Conservation (phyloP, 148 eudicot species). For the Bassia scoparia region DNA sequence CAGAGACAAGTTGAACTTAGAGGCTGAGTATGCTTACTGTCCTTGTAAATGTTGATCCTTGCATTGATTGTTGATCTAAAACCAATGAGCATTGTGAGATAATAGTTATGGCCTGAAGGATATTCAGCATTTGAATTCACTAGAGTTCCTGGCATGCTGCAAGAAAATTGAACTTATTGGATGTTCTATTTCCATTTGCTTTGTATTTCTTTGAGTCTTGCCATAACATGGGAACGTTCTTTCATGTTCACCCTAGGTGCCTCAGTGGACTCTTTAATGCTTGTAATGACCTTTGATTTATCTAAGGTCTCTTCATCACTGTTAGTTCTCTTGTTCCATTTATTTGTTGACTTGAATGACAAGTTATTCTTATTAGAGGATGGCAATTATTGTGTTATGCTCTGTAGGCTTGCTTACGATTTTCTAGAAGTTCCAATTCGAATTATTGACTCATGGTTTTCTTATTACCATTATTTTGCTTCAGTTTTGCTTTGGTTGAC, state of each 20-base stretch:
- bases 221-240: background rate
- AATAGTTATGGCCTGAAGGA: background rate
- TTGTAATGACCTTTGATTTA: background rate
- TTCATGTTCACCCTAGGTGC: background rate
- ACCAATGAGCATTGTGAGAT: background rate
- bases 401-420: slow-evolving; percentile 1
- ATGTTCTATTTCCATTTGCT: slow-evolving; percentile 4
- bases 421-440: background rate
- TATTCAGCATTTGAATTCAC: background rate
- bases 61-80: slow-evolving; percentile 2
- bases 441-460: background rate
- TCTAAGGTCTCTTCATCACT: background rate
- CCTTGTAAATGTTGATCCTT: slow-evolving; percentile 15
- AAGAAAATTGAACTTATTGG: slow-evolving; percentile 2
- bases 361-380: background rate
- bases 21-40: slow-evolving; percentile 63
- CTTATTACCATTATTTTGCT: background rate
- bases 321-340: background rate
- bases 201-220: slow-evolving; percentile 6
- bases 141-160: background rate
- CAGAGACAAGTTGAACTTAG: slow-evolving; percentile 69
- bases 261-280: background rate
- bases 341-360: background rate
- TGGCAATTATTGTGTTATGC: background rate
- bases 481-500: background rate